Evolutionary conservation across 805 yeast species (phyloP), one percentile per base, ranked within the genome.

Genomic region (Kodamaea kaohsiungensis): DNA sequence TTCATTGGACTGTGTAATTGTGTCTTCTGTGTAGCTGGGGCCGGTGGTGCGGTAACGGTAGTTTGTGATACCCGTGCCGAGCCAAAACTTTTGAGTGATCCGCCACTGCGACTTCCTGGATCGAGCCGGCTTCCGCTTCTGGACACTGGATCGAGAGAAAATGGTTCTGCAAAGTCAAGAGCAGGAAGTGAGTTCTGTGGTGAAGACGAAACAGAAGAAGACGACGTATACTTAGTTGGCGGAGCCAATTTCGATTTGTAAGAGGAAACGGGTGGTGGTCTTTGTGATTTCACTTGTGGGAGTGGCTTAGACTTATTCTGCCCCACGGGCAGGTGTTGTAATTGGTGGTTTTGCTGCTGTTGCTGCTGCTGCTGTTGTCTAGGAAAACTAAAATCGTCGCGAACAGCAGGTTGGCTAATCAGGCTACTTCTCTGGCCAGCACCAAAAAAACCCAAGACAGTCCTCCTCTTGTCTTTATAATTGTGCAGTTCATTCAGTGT

Each of bases 401-500:
- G 5, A 30, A 3, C 13, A 8, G 35, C 35, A 30, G 35, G 35
- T 10, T 30, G 35, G 25, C 25, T 40, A 19, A 40, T 22, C 45
- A 40, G 45, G n/a, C 45, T 22, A 19, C 45, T 40, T 40, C 45
- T 40, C 45, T 40, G 45, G 45, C 25, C 25, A 22, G 17, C 19
- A 8, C 45, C 45, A 17, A 40, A 40, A 13, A 40, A 40, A 2
- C 45, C 45, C 25, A 40, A 40, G n/a, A 40, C 45, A 5, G 45
- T 48, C 30, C 46, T 19, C 37, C 46, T 48, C 51, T 49, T 49
- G 22, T 42, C 55, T 17, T 47, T 46, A 42, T 46, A 58, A 35
- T 27, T 43, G 39, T 57, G 64, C 39, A 63, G 52, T 22, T 67
- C 71, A 46, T 56, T 49, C 18, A 74, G 68, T 3, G 75, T 66